phyloP scores from a whole-genome alignment of 441 rosid genomes.

The Aquilaria agallochum region DNA sequence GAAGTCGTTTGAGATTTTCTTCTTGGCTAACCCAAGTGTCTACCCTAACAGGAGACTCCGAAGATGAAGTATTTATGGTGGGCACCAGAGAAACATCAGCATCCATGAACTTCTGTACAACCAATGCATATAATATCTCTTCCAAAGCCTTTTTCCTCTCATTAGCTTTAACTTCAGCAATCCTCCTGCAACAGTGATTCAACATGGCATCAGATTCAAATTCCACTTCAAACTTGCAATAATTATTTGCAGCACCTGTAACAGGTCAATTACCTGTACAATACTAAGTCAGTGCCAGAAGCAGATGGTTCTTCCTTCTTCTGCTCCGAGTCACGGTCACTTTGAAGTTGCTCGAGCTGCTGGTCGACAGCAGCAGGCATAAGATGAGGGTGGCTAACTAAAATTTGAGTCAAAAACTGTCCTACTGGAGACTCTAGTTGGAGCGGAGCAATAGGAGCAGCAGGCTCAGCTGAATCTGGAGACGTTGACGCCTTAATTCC shows the following conservation, averaged over 20 bases:
- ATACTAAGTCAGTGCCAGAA: slow-evolving; percentile 69
- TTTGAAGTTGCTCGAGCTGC: slow-evolving; percentile 90
- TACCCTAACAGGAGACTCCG: slow-evolving; percentile 53
- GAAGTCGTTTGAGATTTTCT: slow-evolving; percentile 63
- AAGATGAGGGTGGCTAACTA: slow-evolving; percentile 85
- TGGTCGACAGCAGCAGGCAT: slow-evolving; percentile 94
- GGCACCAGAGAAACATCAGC: slow-evolving; percentile 75
- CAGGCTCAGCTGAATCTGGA: slow-evolving; percentile 39
- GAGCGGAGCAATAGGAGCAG: slow-evolving; percentile 66
- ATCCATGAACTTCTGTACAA: slow-evolving; percentile 93
- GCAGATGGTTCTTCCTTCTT: slow-evolving; percentile 49
- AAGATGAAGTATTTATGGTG: slow-evolving; percentile 42
- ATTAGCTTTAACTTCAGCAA: slow-evolving; percentile 86
- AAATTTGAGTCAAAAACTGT: slow-evolving; percentile 76
- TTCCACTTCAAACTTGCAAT: slow-evolving; percentile 1
- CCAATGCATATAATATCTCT: slow-evolving; percentile 83
- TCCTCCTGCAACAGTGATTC: slow-evolving; percentile 50
- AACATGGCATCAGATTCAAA: slow-evolving; percentile 13
- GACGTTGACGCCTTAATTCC: slow-evolving; percentile 48
- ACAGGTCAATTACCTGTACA: slow-evolving; percentile 56
- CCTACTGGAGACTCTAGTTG: slow-evolving; percentile 83
- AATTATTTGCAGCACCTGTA: not conserved
- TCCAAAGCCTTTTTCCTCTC: slow-evolving; percentile 75
- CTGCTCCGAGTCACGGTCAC: slow-evolving; percentile 65
- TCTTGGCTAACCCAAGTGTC: slow-evolving; percentile 65